Evolutionary conservation across 106 monocot genomes (phyloP), one percentile per base, ranked within the genome.

Genomic region (Chionographis japonica): DNA sequence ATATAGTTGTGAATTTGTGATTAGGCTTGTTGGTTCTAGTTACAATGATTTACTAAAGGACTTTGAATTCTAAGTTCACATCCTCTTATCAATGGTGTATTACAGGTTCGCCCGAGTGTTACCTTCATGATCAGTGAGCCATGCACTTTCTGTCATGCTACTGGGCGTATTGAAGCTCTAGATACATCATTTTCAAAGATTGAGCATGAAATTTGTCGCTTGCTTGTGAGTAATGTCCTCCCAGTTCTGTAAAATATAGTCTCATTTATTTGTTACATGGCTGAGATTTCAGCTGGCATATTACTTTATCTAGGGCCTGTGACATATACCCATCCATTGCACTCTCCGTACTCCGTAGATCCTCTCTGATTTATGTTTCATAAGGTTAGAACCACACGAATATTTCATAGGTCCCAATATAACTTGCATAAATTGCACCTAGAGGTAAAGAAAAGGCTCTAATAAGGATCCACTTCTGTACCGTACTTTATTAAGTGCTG

Each of bases 111-210:
- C 12, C 92, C 87, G 41, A 97, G 92, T 75, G 97, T 89, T 77
- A 76, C 92, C 17, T 97, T 92, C 81, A 83, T 97, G 87, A 85
- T 92, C 37, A 97, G 92, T 63, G 89, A 92, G 67, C 89, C 97
- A 41, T 97, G 97, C 57, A 68, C 67, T 51, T 92, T 87, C 67
- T 97, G 97, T 74, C 89, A 97, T 75, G 97, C 80, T 74, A 97
- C 82, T 40, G 97, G 97, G 12, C 89, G 97, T 41, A 85, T 97
- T 16, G 97, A 97, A 81, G 97, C 87, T 70, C 60, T 92, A 51
- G 97, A 92, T 46, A 97, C 89, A 53, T 87, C 89, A 75, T 97
- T 84, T 85, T 92, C 97, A 52, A 97, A 92, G 80, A 97, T 97
- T 67, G 97, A 97, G 62, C 92, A 65, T 79, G 92, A 97, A 85